Evolutionary conservation across 2,329 filamentous ascomycete species (phyloP).

Genomic region (Penicillium crustosum): DNA sequence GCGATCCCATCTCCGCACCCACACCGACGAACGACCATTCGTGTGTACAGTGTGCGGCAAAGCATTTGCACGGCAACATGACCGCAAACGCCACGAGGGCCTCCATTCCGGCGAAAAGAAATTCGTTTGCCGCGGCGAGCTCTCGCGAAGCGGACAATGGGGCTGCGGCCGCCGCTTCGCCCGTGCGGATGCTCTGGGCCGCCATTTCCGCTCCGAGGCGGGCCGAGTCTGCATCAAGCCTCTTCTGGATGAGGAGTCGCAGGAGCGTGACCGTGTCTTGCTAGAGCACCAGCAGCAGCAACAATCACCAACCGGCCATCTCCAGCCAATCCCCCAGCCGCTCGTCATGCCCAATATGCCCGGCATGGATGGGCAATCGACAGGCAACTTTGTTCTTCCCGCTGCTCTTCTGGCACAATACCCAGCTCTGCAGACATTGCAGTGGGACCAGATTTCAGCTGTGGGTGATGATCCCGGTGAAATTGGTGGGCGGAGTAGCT

Average conservation of each 20-base stretch:
- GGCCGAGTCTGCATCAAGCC: slow-evolving; percentile 96
- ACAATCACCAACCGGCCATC: slow-evolving; percentile 55
- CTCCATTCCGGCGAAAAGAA: slow-evolving; percentile 98
- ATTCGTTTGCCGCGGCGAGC: slow-evolving; percentile 90
- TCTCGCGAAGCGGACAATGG: slow-evolving; percentile 82
- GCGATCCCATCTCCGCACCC: slow-evolving; percentile 89
- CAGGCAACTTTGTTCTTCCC: slow-evolving; percentile 70
- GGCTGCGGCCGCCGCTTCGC: slow-evolving; percentile 92
- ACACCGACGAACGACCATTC: slow-evolving; percentile 95
- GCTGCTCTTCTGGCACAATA: slow-evolving; percentile 88
- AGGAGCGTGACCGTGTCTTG: slow-evolving; percentile 73
- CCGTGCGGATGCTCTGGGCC: slow-evolving; percentile 87
- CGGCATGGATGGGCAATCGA: slow-evolving; percentile 56
- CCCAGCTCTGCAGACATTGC: slow-evolving; percentile 84
- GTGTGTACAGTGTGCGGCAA: slow-evolving; percentile 97
- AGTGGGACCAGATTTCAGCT: slow-evolving; percentile 74
- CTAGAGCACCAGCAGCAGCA: slow-evolving; percentile 68
- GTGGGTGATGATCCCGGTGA: slow-evolving; percentile 58
- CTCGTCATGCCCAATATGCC: slow-evolving; percentile 65
- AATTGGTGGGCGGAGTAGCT: slow-evolving; percentile 65
- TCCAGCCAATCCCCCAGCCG: slow-evolving; percentile 57
- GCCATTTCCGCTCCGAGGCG: slow-evolving; percentile 93
- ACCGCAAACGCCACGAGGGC: slow-evolving; percentile 94
- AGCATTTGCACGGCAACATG: slow-evolving; percentile 94
- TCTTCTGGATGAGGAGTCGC: slow-evolving; percentile 89